phyloP scores from a whole-genome alignment of 2,329 filamentous ascomycete species.

The Cryoendolithus antarcticus region DNA sequence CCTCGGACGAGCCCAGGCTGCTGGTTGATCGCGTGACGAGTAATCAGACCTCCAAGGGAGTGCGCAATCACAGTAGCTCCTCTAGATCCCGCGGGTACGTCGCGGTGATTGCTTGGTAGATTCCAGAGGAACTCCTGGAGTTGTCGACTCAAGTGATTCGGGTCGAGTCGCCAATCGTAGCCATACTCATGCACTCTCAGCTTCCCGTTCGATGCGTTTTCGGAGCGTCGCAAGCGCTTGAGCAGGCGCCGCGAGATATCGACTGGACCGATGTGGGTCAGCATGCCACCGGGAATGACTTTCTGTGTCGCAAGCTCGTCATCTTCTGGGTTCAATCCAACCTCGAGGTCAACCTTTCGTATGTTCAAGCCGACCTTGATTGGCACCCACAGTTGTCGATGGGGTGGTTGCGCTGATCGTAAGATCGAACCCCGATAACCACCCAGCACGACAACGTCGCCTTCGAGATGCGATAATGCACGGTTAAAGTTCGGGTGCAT shows the following conservation, averaged over 20 bases:
- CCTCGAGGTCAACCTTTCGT: slow-evolving; percentile 80
- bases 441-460: slow-evolving; percentile 78
- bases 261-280: slow-evolving; percentile 83
- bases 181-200: slow-evolving; percentile 80
- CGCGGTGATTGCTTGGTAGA: slow-evolving; percentile 60
- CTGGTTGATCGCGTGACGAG: slow-evolving; percentile 75
- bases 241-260: slow-evolving; percentile 77
- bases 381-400: slow-evolving; percentile 87
- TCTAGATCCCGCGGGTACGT: slow-evolving; percentile 38
- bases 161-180: slow-evolving; percentile 88
- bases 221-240: slow-evolving; percentile 60
- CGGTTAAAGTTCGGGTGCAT: slow-evolving; percentile 40
- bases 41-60: slow-evolving; percentile 77
- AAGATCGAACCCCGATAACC: slow-evolving; percentile 87
- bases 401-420: slow-evolving; percentile 65
- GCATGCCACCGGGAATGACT: slow-evolving; percentile 77
- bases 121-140: slow-evolving; percentile 62
- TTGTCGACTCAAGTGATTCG: slow-evolving; percentile 57
- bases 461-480: slow-evolving; percentile 57
- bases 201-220: slow-evolving; percentile 59
- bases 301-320: slow-evolving; percentile 71
- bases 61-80: slow-evolving; percentile 79
- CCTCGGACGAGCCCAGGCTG: slow-evolving; percentile 75
- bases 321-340: slow-evolving; percentile 65
- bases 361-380: slow-evolving; percentile 87